A percentile compares a stretch with the other conserved stretches of the same genome.
phyloP scores from a whole-genome alignment of 2,329 filamentous ascomycete genomes.

The Colletotrichum sp. region DNA sequence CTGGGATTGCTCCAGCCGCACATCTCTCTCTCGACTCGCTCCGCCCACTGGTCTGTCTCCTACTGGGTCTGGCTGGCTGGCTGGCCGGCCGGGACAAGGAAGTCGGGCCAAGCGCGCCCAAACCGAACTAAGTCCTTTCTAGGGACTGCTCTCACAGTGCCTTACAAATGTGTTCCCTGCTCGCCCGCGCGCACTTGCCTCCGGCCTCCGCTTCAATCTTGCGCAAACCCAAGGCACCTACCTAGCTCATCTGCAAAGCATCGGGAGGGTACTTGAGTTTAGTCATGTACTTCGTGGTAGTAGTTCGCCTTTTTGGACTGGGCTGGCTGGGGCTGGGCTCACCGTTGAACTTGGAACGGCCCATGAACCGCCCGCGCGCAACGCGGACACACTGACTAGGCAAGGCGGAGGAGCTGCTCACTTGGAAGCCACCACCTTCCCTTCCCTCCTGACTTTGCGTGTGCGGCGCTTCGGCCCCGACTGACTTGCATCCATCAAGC shows the following conservation, averaged over 20 bases:
- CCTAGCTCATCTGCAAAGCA: not conserved
- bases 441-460: not conserved
- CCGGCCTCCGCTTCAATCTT: not conserved
- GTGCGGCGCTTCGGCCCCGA: not conserved
- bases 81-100: not conserved
- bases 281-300: not conserved
- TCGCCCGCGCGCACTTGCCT: not conserved
- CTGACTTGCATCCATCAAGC: conserved; percentile 13
- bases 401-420: not conserved
- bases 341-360: not conserved
- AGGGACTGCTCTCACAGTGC: not conserved
- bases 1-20: not conserved
- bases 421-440: not conserved
- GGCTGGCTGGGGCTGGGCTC: not conserved
- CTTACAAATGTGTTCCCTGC: not conserved
- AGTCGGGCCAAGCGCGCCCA: not conserved
- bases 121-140: not conserved
- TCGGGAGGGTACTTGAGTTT: not conserved
- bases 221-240: not conserved
- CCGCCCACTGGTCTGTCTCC: not conserved
- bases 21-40: not conserved
- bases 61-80: not conserved
- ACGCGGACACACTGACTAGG: not conserved
- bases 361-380: not conserved
- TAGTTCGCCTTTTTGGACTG: not conserved